A percentile compares a stretch with the other conserved stretches of the same genome.
phyloP scores from a whole-genome alignment of 192 early-diverging fungal genomes.

The Cladochytrium replicatum region DNA sequence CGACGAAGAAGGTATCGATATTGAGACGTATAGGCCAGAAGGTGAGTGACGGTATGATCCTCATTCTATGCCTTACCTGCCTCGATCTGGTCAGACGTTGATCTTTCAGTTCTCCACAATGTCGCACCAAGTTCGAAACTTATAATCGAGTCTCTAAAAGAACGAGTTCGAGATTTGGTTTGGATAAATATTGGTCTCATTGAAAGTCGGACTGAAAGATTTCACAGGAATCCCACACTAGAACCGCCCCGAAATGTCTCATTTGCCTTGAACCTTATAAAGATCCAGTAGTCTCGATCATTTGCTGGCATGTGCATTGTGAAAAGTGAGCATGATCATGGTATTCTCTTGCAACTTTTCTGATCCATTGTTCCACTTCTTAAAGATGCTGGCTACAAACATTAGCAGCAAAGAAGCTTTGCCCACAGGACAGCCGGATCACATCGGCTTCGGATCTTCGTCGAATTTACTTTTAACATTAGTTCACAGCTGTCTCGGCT shows the following conservation, averaged over 20 bases:
- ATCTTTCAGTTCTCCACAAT: constrained; percentile 5
- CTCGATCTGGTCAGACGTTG: too few relatives aligned
- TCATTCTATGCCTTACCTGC: too few relatives aligned
- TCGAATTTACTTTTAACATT: constrained; percentile 71
- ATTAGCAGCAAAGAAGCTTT: constrained; percentile 75
- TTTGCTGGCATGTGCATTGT: constrained; percentile 92
- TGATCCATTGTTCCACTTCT: background rate
- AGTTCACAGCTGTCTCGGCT: too few relatives aligned
- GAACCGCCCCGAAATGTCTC: constrained; percentile 52
- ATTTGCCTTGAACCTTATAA: constrained; percentile 70
- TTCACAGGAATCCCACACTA: constrained; percentile 8
- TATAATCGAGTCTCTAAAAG: constrained; percentile 70
- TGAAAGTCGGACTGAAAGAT: background rate
- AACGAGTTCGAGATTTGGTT: constrained; percentile 59
- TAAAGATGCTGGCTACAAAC: constrained; percentile 72
- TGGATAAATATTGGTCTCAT: constrained; percentile 28
- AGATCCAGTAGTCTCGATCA: constrained; percentile 61
- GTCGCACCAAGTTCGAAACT: constrained; percentile 40
- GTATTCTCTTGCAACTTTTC: background rate
- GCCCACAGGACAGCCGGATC: constrained; percentile 84
- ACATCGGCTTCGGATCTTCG: constrained; percentile 72
- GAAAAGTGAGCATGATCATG: constrained; percentile 34
- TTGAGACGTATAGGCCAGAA: constrained; percentile 13
- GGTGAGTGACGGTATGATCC: too few relatives aligned
- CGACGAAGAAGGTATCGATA: constrained; percentile 15